Conservation (phyloP, 1,284 basidiomycete species). For the Cutaneotrichosporon mucoides region DNA sequence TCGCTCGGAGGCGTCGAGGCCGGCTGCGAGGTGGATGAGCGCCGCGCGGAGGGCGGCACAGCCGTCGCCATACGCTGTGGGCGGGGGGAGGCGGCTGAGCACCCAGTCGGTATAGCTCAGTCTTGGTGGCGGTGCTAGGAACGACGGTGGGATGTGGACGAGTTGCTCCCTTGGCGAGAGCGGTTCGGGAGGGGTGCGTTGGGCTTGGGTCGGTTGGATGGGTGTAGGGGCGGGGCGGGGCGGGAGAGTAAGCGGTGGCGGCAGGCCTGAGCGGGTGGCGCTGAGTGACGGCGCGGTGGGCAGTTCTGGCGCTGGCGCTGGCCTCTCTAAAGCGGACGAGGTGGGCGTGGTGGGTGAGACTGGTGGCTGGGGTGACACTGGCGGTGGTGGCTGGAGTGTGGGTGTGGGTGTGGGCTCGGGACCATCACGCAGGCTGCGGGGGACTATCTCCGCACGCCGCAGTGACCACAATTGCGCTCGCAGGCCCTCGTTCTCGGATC, state of each 20-base stretch:
- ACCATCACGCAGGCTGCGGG: background rate
- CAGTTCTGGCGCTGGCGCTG: no score
- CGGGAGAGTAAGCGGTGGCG: no score
- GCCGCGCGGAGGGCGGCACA: slow-evolving; percentile 21
- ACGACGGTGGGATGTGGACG: background rate
- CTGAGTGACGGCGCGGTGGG: background rate
- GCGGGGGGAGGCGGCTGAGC: slow-evolving; percentile 2
- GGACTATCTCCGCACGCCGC: slow-evolving; percentile 3
- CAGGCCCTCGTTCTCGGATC: slow-evolving; percentile 59
- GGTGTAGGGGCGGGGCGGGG: no score
- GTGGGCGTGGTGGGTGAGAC: no score
- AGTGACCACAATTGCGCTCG: slow-evolving; percentile 56
- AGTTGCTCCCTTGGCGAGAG: no score
- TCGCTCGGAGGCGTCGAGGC: slow-evolving; percentile 35
- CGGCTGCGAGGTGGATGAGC: slow-evolving; percentile 30
- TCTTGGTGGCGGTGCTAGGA: slow-evolving; percentile 3
- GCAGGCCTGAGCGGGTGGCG: no score
- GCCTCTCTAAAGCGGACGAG: no score
- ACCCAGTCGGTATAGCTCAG: slow-evolving; percentile 12
- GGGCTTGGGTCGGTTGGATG: no score
- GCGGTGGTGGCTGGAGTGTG: no score
- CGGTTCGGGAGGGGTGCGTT: no score
- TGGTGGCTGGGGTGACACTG: no score
- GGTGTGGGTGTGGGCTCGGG: no score
- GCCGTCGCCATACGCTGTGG: background rate